Evolutionary conservation across 2,329 filamentous ascomycete genomes (phyloP).

Genomic region (Fusarium austroafricanum): DNA sequence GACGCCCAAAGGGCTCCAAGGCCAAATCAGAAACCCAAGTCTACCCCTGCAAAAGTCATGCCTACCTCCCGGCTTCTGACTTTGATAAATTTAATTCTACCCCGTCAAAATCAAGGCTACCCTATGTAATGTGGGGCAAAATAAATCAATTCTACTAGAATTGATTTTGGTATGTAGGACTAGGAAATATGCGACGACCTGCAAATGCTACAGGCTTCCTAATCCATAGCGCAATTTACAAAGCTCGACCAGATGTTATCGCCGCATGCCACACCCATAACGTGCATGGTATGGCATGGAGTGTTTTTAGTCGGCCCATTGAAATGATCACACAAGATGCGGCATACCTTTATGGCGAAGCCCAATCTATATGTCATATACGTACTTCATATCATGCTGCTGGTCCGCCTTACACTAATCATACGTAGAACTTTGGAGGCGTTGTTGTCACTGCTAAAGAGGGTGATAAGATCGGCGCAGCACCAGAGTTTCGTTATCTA

Average conservation of each 20-base stretch:
- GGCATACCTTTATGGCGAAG: background rate
- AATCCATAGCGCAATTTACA: conserved; percentile 73
- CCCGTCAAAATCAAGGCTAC: too few species aligned
- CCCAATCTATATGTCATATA: background rate
- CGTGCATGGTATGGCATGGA: conserved; percentile 72
- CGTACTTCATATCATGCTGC: background rate
- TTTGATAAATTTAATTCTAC: too few species aligned
- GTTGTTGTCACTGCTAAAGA: background rate
- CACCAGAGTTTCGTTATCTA: too few species aligned
- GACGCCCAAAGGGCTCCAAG: too few species aligned
- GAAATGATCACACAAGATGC: conserved; percentile 74
- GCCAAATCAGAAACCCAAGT: too few species aligned
- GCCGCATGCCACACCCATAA: conserved; percentile 75
- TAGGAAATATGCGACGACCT: background rate
- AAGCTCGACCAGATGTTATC: conserved; percentile 69
- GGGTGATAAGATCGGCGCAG: background rate
- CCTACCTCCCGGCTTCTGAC: too few species aligned
- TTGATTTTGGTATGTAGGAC: too few species aligned
- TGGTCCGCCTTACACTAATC: background rate
- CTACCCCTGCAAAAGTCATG: too few species aligned
- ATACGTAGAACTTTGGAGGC: background rate
- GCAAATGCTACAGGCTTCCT: conserved; percentile 73
- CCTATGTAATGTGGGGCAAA: too few species aligned
- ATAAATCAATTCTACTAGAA: too few species aligned
- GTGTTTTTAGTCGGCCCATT: conserved; percentile 67